Evolutionary conservation across 805 yeast genomes (phyloP).

Genomic region (Ascoidea rubescens): DNA sequence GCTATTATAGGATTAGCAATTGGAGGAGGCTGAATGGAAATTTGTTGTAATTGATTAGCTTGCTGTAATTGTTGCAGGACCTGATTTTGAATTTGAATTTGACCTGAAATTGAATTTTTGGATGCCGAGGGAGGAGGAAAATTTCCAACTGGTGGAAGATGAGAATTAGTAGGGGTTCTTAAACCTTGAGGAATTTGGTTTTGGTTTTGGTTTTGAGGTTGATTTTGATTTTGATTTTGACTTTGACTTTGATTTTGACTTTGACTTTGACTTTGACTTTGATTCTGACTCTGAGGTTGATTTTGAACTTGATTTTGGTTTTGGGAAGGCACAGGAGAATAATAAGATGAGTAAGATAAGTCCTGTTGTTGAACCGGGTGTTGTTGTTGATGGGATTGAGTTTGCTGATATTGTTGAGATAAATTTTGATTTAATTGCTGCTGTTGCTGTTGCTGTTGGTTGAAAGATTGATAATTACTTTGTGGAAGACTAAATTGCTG

Average conservation of each 20-base stretch:
- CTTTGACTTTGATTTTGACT: background rate
- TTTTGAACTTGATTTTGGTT: background rate
- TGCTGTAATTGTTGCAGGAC: constrained; percentile 1
- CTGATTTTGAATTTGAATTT: constrained; percentile 7
- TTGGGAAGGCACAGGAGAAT: constrained; percentile 1
- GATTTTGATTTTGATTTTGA: background rate
- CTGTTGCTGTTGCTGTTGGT: constrained; percentile 17
- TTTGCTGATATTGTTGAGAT: constrained; percentile 8
- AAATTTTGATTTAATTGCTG: constrained; percentile 3
- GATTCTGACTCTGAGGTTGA: background rate
- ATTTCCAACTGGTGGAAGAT: constrained; percentile 80
- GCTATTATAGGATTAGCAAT: background rate
- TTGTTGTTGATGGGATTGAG: constrained; percentile 11
- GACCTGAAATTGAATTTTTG: constrained; percentile 13
- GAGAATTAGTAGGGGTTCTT: constrained; percentile 14
- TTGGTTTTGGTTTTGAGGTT: background rate
- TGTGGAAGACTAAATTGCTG: constrained; percentile 28
- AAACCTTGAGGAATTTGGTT: background rate
- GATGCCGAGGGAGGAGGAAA: constrained; percentile 54
- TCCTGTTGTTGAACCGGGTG: constrained; percentile 5
- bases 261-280: background rate
- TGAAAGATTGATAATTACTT: constrained; percentile 16
- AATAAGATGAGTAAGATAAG: no score
- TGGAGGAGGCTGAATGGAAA: background rate
- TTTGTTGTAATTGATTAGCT: background rate